Base-by-base conservation (phyloP, 2,329 filamentous ascomycete species). In the Talaromyces sp. region DNA sequence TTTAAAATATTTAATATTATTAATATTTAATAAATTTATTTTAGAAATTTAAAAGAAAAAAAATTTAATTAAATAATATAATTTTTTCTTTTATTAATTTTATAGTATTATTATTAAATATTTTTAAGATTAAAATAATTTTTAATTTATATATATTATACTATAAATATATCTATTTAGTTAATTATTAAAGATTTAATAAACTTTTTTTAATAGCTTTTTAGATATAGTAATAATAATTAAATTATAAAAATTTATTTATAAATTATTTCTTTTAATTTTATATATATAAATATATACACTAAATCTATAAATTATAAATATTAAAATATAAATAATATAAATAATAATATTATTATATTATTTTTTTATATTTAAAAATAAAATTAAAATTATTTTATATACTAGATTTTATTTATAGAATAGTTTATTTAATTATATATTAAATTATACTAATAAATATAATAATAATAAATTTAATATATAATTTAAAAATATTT, bases 141-240 rank as follows among this genome's bases (percentile, higher is more conserved):
- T 25, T 25, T 1, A 19, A 31, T 47, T 61, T 17, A 17, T 61
- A 61, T 1, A 9, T 17, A 2, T 41, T 41, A 7, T n/a, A 13
- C 1, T 41, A 25, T 3, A 19, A 10, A 39, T 39, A 2, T 3
- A 72, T 72, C 72, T 68, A 74, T 56, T 68, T 72, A 1, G 66
- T 67, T 2, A 74, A 63, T 19, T 64, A 68, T 70, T 64, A 73
- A 11, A 74, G 62, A 15, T 69, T 67, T 15, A 39, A 39, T 3
- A 67, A 66, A 13, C 66, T 66, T 10, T 67, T 66, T 25, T 69
- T 45, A 3, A 68, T 66, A 41, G 69, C 70, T 57, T 72, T 45
- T 66, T 72, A 68, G 17, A 74, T 70, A 35, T 64, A 54, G 9
- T 67, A 63, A 35, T 70, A 69, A 59, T 73, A 68, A 13, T 62